A percentile compares a stretch with the other conserved stretches of the same genome.
Evolutionary conservation across 257 asterid species (phyloP).

Genomic region (Hygrophila difformis): DNA sequence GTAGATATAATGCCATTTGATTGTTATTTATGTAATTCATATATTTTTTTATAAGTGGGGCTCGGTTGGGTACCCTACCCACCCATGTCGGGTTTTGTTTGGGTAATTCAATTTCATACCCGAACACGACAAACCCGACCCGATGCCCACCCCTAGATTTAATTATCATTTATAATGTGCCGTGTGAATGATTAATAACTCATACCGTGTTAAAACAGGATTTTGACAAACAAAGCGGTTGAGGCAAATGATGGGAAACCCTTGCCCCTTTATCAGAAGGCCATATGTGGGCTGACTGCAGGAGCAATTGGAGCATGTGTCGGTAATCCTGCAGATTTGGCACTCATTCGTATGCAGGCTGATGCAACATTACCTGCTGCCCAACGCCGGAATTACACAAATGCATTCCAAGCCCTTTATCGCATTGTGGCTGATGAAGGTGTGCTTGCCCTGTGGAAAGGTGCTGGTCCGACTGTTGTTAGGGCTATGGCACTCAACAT

Average conservation of each 20-base stretch:
- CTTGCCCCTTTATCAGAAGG: conserved; percentile 86
- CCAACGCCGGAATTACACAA: conserved; percentile 75
- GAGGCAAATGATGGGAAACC: conserved; percentile 95
- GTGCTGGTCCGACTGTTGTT: conserved; percentile 97
- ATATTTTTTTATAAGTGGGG: too few relatives aligned
- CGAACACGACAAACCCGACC: too few relatives aligned
- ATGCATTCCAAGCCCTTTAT: conserved; percentile 79
- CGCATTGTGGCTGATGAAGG: conserved; percentile 84
- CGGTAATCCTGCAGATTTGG: conserved; percentile 95
- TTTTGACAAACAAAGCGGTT: conserved; percentile 75
- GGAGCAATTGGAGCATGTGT: conserved; percentile 93
- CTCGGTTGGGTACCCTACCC: too few relatives aligned
- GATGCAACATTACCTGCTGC: conserved; percentile 88
- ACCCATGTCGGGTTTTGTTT: too few relatives aligned
- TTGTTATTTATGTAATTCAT: too few relatives aligned
- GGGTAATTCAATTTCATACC: too few relatives aligned
- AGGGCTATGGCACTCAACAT: conserved; percentile 98
- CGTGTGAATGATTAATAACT: too few relatives aligned
- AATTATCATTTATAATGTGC: too few relatives aligned
- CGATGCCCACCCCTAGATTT: too few relatives aligned
- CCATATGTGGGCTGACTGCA: conserved; percentile 90
- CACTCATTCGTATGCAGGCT: conserved; percentile 98
- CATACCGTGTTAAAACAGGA: too few relatives aligned
- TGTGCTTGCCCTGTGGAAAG: conserved; percentile 88
- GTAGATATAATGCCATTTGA: too few relatives aligned